phyloP scores from a whole-genome alignment of 1,284 basidiomycete genomes.

The Microbotryomycetes sp. region DNA sequence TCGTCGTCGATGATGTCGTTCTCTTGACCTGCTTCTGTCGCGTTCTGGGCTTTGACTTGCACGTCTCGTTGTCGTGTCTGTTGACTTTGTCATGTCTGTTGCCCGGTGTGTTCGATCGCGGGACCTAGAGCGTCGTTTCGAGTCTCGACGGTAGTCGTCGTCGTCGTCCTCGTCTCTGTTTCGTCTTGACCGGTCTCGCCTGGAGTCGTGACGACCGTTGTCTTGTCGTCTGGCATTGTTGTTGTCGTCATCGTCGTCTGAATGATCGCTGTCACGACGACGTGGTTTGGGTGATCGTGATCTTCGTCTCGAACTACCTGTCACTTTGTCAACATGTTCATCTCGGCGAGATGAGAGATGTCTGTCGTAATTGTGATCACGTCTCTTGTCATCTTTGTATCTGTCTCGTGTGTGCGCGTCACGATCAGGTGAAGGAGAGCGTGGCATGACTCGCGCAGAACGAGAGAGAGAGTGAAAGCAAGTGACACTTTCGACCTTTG shows the following conservation, averaged over 20 bases:
- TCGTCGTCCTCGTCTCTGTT: not conserved
- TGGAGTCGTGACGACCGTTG: too few species aligned
- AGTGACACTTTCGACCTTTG: too few species aligned
- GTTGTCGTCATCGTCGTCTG: too few species aligned
- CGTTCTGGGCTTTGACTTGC: not conserved
- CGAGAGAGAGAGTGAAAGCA: too few species aligned
- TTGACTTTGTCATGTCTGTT: not conserved
- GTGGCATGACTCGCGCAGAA: too few species aligned
- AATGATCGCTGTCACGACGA: too few species aligned
- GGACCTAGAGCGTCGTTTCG: too few species aligned
- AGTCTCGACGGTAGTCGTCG: not conserved
- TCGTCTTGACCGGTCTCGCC: too few species aligned
- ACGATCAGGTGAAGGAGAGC: conserved; percentile 14
- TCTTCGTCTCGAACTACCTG: not conserved
- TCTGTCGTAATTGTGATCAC: not conserved
- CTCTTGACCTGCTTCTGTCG: not conserved
- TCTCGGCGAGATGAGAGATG: not conserved
- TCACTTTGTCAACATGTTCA: not conserved
- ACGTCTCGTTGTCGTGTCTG: not conserved
- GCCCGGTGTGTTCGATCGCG: too few species aligned
- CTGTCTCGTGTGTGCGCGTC: conserved; percentile 5
- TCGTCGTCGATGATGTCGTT: too few species aligned
- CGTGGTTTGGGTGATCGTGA: not conserved
- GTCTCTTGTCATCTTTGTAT: too few species aligned
- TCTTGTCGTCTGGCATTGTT: too few species aligned